Conservation (phyloP, 2,329 filamentous ascomycete species). For the Fusarium sp. region DNA sequence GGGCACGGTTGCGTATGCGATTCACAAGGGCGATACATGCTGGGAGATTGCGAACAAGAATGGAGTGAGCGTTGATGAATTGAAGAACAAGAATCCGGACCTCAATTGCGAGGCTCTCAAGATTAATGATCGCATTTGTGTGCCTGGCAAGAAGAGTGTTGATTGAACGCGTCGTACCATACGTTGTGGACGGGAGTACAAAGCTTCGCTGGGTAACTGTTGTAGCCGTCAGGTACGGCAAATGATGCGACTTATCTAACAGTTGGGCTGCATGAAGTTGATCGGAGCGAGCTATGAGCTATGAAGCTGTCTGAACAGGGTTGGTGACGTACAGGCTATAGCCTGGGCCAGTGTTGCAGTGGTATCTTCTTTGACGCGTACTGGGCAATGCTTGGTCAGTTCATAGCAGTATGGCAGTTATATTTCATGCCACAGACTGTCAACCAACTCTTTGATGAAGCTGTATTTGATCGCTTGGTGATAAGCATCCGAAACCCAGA, state of each 20-base stretch:
- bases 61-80: conserved; percentile 54
- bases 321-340: not conserved
- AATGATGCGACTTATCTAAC: conserved; percentile 3
- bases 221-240: not conserved
- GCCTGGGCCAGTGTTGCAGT: not conserved
- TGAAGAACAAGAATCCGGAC: conserved; percentile 55
- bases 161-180: not conserved
- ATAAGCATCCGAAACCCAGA: not conserved
- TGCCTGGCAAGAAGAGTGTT: conserved; percentile 45
- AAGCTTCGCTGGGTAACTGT: not conserved
- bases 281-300: not conserved
- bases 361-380: not conserved
- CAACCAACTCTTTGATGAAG: not conserved
- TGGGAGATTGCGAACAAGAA: conserved; percentile 58
- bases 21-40: conserved; percentile 60
- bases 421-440: not conserved
- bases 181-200: not conserved
- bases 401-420: conserved; percentile 11
- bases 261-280: not conserved
- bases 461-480: not conserved
- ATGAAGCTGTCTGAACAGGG: not conserved
- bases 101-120: conserved; percentile 57
- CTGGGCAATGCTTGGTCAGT: not conserved
- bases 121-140: conserved; percentile 55
- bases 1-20: conserved; percentile 47